Base-by-base conservation (phyloP, 352 stramenopile species). In the Globisporangium paroecandrum region DNA sequence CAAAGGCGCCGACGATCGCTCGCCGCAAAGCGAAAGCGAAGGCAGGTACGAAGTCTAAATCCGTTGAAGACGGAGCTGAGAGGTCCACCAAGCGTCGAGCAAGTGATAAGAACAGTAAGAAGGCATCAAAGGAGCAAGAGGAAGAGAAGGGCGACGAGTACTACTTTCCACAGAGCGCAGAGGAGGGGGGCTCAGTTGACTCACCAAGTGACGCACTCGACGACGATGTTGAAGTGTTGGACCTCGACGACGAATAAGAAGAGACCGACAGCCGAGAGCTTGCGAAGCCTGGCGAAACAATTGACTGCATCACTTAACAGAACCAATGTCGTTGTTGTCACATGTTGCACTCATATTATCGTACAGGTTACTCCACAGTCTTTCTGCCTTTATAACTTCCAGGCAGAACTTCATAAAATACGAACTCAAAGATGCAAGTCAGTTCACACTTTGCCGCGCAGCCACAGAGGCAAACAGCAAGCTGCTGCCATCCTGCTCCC, bases 191-290 rank as follows among this genome's bases (percentile, higher is more conserved):
- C 27, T 64, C 71, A 5, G 69, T 54, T 15, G 51, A 69, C 22
- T 62, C 34, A 2, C 8, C 55, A 34, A 49, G 49, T 12, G 29
- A 59, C n/a, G 66, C 55, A 18, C 55, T 61, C n/a, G 55, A 70
- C 18, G 73, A 79, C 29, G 77, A 81, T 1, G 69, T 74, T 1
- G 66, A 77, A 47, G 70, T 85, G 12, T 64, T 81, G 7, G 79
- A 92, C 41, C 74, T 94, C 12, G 85, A 93, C 61, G 80, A 81
- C 15, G 67, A 78, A 49, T 71, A 59, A 46, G 22, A 60, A 68
- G 25, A 46, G 29, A 32, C 29, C 29, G 29, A 32, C 29, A 32
- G 29, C 68, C 22, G 54, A 69, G 56, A 4, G 36, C 36, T 43
- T 43, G 36, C 15, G 1, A 5, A 43, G 36, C 36, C 36, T 43